Conservation (phyloP, 306 rosid species). For the Alnus glutinosa region DNA sequence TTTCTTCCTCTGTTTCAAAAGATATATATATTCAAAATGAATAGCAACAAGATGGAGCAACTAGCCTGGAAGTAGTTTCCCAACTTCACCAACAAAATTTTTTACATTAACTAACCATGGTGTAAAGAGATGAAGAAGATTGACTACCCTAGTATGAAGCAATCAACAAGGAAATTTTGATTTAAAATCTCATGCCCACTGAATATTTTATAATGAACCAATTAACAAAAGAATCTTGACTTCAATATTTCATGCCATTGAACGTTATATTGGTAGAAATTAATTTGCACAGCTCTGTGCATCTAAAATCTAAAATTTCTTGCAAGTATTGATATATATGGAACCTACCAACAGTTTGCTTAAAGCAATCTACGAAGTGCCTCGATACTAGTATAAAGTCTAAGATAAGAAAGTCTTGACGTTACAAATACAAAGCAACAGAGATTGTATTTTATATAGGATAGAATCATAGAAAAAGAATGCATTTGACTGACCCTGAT, state of each 20-base stretch:
- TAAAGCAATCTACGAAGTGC: too few relatives aligned
- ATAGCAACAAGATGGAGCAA: not conserved
- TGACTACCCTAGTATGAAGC: not conserved
- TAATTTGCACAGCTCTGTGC: not conserved
- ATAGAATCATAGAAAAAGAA: not conserved
- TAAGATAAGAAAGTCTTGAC: too few relatives aligned
- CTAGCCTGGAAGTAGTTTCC: not conserved
- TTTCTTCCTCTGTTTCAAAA: not conserved
- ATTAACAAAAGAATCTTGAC: constrained; percentile 7
- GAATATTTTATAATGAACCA: constrained; percentile 1
- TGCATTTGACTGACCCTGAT: not conserved
- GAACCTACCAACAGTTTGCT: not conserved
- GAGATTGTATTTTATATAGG: not conserved
- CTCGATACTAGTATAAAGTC: too few relatives aligned
- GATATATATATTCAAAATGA: not conserved
- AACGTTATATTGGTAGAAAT: not conserved
- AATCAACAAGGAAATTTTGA: not conserved
- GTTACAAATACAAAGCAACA: too few relatives aligned
- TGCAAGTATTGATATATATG: not conserved
- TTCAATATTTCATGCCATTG: not conserved
- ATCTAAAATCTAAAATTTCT: not conserved
- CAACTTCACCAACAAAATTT: not conserved
- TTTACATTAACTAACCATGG: not conserved
- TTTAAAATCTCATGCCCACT: not conserved
- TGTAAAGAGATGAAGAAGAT: not conserved